Evolutionary conservation across 2,329 filamentous ascomycete genomes (phyloP).

Genomic region (Alternaria rosae): DNA sequence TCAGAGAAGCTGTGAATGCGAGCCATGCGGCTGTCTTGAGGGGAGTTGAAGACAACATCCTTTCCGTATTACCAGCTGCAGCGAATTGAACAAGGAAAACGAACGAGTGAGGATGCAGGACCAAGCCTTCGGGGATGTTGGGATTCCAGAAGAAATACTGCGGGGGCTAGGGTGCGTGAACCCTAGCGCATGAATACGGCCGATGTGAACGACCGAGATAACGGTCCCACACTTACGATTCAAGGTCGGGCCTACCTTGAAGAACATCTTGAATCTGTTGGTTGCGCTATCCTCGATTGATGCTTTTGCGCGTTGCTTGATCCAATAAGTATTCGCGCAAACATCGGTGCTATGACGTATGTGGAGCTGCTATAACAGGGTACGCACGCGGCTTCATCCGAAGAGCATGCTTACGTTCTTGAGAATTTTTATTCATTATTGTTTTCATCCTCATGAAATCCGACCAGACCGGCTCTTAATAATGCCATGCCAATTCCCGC

Average conservation of each 20-base stretch:
- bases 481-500: neutral
- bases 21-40: conserved; percentile 33
- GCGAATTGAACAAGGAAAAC: neutral
- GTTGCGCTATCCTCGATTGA: conserved; percentile 4
- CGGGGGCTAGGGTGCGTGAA: neutral
- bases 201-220: conserved; percentile 20
- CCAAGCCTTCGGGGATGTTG: neutral
- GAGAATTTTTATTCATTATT: too few relatives aligned
- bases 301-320: conserved; percentile 7
- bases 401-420: too few relatives aligned
- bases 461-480: neutral
- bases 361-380: neutral
- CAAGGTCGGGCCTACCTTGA: conserved; percentile 10
- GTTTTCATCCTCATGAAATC: too few relatives aligned
- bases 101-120: conserved; percentile 3
- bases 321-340: conserved; percentile 13
- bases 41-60: conserved; percentile 9
- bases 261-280: conserved; percentile 6
- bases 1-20: conserved; percentile 10
- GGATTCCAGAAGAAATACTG: conserved; percentile 1
- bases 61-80: neutral
- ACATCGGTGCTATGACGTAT: conserved; percentile 10
- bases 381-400: neutral
- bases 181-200: conserved; percentile 10
- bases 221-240: conserved; percentile 8